Evolutionary conservation across 139 green algal genomes (phyloP).

Genomic region (Klebsormidium nitens): DNA sequence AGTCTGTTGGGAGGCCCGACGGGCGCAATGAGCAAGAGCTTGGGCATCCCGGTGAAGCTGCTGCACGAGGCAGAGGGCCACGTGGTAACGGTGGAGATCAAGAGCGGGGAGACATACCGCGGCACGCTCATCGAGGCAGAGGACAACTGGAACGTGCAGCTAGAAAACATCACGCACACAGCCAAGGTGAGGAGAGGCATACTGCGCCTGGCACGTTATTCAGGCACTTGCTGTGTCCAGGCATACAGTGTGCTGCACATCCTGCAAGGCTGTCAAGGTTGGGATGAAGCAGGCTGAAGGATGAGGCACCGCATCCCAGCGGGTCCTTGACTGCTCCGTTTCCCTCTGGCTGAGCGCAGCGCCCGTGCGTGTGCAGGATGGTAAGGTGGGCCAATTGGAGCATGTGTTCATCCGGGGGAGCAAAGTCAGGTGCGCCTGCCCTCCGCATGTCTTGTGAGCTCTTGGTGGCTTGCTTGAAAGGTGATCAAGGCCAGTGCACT

Average conservation of each 20-base stretch:
- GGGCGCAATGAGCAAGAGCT: constrained; percentile 55
- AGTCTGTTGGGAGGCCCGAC: too few relatives aligned
- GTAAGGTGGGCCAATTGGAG: constrained; percentile 67
- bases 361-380: constrained; percentile 49
- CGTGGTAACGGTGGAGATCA: constrained; percentile 93
- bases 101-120: constrained; percentile 90
- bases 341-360: too few relatives aligned
- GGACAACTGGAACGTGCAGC: constrained; percentile 98
- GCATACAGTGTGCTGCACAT: too few relatives aligned
- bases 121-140: constrained; percentile 88
- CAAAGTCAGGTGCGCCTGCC: constrained; percentile 52
- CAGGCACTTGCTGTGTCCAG: too few relatives aligned
- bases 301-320: too few relatives aligned
- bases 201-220: too few relatives aligned
- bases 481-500: too few relatives aligned
- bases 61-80: constrained; percentile 97
- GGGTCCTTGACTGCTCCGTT: too few relatives aligned
- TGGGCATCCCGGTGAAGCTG: constrained; percentile 89
- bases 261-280: too few relatives aligned
- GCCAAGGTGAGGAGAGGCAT: constrained; percentile 46
- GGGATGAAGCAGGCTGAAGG: too few relatives aligned
- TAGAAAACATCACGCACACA: constrained; percentile 88
- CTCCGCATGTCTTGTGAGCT: too few relatives aligned
- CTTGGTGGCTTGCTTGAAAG: too few relatives aligned
- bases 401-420: constrained; percentile 84